These are phyloP conservation scores for Sporothrix protearum DNA, from an alignment of 2,329 filamentous ascomycete species.

Conservation along the genomic window DNA sequence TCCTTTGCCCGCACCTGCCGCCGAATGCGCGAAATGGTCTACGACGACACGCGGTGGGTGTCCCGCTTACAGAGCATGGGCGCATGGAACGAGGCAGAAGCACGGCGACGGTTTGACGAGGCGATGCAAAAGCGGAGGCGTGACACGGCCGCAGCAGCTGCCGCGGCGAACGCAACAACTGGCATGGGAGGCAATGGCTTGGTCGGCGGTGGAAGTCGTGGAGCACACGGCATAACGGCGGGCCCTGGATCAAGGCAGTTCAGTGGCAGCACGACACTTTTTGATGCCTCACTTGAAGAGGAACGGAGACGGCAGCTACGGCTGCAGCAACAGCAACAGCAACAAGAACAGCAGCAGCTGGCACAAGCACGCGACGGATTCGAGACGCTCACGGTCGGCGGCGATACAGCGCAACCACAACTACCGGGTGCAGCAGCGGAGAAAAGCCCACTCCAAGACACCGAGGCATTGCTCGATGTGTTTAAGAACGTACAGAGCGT, in stretches of 20 bases:
- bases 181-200: constrained; percentile 22
- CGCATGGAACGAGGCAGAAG: constrained; percentile 87
- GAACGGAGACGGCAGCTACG: constrained; percentile 40
- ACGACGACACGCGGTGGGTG: constrained; percentile 96
- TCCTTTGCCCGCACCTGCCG: constrained; percentile 79
- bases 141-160: constrained; percentile 42
- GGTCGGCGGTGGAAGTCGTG: constrained; percentile 28
- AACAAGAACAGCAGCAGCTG: constrained; percentile 39
- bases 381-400: constrained; percentile 64
- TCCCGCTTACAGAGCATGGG: constrained; percentile 80
- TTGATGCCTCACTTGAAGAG: constrained; percentile 69
- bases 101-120: constrained; percentile 75
- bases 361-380: constrained; percentile 60
- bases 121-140: constrained; percentile 57
- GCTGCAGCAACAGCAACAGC: constrained; percentile 23
- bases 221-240: constrained; percentile 19
- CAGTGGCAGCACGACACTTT: constrained; percentile 57
- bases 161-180: constrained; percentile 34
- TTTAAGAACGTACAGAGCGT: constrained; percentile 71
- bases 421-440: constrained; percentile 34
- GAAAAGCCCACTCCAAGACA: constrained; percentile 52
- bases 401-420: constrained; percentile 20
- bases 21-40: constrained; percentile 95
- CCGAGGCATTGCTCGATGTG: constrained; percentile 63
- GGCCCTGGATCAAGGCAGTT: constrained; percentile 27